Conservation (phyloP, 106 monocot genomes). For the Agapanthus africanus region DNA sequence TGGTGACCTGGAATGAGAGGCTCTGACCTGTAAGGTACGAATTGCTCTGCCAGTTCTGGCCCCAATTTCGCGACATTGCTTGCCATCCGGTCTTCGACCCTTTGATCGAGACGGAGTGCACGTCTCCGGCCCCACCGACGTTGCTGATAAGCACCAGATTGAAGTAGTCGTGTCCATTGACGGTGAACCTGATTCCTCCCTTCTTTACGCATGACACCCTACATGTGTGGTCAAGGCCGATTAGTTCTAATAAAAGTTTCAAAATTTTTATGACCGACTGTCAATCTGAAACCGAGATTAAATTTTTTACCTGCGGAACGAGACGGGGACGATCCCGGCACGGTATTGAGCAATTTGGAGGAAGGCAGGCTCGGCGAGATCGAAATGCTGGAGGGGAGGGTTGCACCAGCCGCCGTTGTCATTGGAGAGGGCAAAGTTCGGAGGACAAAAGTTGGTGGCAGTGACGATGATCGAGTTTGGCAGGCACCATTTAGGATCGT, state of each 20-base stretch:
- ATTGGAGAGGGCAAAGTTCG: slow-evolving; percentile 39
- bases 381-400: slow-evolving; percentile 52
- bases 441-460: slow-evolving; percentile 52
- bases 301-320: slow-evolving; percentile 26
- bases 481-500: slow-evolving; percentile 40
- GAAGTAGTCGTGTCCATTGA: slow-evolving; percentile 80
- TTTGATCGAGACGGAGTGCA: slow-evolving; percentile 53
- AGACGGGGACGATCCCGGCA: slow-evolving; percentile 40
- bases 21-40: slow-evolving; percentile 52
- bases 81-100: slow-evolving; percentile 57
- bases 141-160: slow-evolving; percentile 70
- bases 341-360: slow-evolving; percentile 44
- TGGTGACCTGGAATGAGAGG: slow-evolving; percentile 75
- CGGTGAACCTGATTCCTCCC: slow-evolving; percentile 61
- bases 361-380: slow-evolving; percentile 47
- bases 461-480: slow-evolving; percentile 37
- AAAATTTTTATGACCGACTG: too few species aligned
- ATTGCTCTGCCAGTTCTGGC: slow-evolving; percentile 91
- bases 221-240: background rate
- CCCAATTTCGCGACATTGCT: slow-evolving; percentile 75
- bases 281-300: background rate
- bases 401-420: slow-evolving; percentile 61
- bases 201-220: slow-evolving; percentile 64
- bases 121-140: slow-evolving; percentile 69
- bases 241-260: too few species aligned